Base-by-base conservation (phyloP, 208 protist genomes). In the Acanthamoeba castellanii region DNA sequence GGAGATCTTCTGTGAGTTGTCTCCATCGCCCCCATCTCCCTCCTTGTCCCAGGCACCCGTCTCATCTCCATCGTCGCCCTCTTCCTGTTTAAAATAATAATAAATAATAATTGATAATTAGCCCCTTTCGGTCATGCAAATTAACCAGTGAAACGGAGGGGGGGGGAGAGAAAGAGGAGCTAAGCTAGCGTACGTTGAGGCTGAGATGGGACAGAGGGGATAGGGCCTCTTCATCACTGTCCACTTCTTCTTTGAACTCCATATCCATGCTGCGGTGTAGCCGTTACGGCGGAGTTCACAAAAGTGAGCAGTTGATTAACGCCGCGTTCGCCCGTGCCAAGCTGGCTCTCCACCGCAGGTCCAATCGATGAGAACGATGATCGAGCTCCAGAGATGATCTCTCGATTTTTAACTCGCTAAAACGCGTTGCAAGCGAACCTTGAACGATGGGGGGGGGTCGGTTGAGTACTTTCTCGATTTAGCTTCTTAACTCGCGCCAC, bases 1-100 rank as follows among this genome's bases (percentile, higher is more conserved):
- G 9, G 89, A 93, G 13, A 93, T 74, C 89, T 93, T 93, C 50
- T 52, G 59, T 5, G 68, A 72, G 55, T 90, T 90, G n/a, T 84
- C 76, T 37, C 59, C 59, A 42, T 74, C 68, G 27, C 68, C 68
- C 9, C 20, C 68, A 74, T 84, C 76, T 8, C 76, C 34, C n/a
- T 84, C 76, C 27, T 55, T 84, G 45, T 84, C 76, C 76, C 76
- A 84, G 14, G 76, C 2, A 47, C 76, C 76, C 11, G 42, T 32
- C 22, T 84, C 76, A 32, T 84, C 76, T 6, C 76, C 85, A 45
- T 91, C 85, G 25, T 72, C 85, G 18, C 61, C 85, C 18, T 72
- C 85, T 22, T 91, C 85, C 85, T 91, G 18, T 16, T 22, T 9
- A 91, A 66, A 47, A 72, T 27, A 91, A 74, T 55, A 34, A 42